Conservation (phyloP, 2,329 filamentous ascomycete species). For the Pseudocercospora fijiensis region DNA sequence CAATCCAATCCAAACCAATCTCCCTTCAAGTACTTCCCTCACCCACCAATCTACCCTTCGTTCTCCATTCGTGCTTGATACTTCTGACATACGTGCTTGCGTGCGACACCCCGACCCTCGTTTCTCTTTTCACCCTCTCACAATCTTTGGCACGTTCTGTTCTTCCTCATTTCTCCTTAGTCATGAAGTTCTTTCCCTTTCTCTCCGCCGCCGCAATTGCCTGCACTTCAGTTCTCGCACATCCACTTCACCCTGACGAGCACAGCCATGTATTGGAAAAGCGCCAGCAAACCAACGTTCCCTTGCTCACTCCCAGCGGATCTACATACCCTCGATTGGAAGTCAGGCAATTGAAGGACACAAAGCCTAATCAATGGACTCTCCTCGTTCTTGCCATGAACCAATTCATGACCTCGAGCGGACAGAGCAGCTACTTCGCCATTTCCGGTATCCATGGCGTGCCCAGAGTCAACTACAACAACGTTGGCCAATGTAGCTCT, state of each 20-base stretch:
- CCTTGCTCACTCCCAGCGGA: slow-evolving; percentile 17
- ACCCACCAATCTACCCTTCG: neutral
- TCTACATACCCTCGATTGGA: slow-evolving; percentile 27
- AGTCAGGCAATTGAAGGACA: slow-evolving; percentile 27
- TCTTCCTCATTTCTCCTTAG: slow-evolving; percentile 5
- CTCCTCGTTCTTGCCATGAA: slow-evolving; percentile 30
- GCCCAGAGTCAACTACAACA: slow-evolving; percentile 27
- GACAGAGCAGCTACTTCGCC: slow-evolving; percentile 22
- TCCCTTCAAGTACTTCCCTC: slow-evolving; percentile 1
- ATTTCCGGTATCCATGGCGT: slow-evolving; percentile 33
- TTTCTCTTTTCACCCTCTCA: slow-evolving; percentile 10
- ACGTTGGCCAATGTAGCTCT: slow-evolving; percentile 24
- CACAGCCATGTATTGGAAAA: slow-evolving; percentile 18
- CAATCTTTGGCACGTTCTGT: slow-evolving; percentile 8
- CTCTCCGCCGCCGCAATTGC: slow-evolving; percentile 22
- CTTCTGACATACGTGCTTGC: slow-evolving; percentile 10
- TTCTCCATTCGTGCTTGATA: slow-evolving; percentile 2
- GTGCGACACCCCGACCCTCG: slow-evolving; percentile 8
- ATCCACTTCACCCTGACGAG: slow-evolving; percentile 12
- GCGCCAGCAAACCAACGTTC: slow-evolving; percentile 12
- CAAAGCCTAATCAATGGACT: slow-evolving; percentile 30
- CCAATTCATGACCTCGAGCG: slow-evolving; percentile 21
- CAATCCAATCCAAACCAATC: neutral
- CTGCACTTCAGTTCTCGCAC: slow-evolving; percentile 23
- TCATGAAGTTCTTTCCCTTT: slow-evolving; percentile 24